These are phyloP conservation scores for Dothiorella sarmentorum DNA, from an alignment of 2,329 filamentous ascomycete species.

Conservation along the genomic window DNA sequence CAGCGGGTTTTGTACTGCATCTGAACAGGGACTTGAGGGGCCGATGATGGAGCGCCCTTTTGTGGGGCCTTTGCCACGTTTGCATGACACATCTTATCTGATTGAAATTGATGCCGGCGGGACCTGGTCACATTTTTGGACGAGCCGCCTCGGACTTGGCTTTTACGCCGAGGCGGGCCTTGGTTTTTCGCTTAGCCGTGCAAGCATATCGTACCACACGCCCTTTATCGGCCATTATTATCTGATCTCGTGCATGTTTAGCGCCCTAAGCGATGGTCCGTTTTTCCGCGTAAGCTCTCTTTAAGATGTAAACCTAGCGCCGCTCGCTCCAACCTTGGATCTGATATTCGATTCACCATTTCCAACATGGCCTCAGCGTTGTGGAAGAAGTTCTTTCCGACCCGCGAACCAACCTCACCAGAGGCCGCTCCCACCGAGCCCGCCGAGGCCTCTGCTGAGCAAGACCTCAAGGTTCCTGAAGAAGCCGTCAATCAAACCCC, in stretches of 20 bases:
- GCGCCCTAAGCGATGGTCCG: background rate
- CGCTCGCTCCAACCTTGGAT: background rate
- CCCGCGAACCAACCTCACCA: background rate
- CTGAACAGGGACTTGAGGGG: background rate
- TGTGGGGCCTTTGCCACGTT: background rate
- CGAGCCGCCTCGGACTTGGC: background rate
- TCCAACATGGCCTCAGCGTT: background rate
- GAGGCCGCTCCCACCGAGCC: background rate
- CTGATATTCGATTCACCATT: background rate
- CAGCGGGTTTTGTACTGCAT: background rate
- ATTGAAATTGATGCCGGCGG: background rate
- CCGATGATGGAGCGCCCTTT: background rate
- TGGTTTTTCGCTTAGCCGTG: background rate
- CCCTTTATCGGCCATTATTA: background rate
- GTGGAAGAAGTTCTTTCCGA: background rate
- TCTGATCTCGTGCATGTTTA: background rate
- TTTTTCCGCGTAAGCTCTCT: background rate
- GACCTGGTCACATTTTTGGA: background rate
- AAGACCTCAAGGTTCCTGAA: background rate
- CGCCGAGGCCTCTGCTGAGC: background rate
- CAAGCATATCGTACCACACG: background rate
- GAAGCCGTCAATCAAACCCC: background rate
- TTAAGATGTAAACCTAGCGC: background rate
- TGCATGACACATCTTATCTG: constrained; percentile 7
- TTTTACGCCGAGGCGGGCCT: background rate